A percentile compares a stretch with the other conserved stretches of the same genome.
Conservation (phyloP, 2,329 filamentous ascomycete genomes). For the Verticillium nonalfalfae region DNA sequence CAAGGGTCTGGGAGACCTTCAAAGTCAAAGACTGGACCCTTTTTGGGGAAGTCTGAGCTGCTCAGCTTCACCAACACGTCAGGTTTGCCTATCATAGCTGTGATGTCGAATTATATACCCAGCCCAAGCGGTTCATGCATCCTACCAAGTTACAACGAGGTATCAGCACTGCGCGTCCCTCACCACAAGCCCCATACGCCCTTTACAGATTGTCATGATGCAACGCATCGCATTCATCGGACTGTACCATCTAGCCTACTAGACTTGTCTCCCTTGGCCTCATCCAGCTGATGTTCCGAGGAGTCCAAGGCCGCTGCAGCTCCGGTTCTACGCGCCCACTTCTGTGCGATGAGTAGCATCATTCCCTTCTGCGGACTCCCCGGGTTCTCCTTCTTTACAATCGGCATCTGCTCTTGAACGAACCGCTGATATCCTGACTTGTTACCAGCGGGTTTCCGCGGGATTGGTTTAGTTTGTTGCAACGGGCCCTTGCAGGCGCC, state of each 20-base stretch:
- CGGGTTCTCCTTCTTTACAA: conserved; percentile 50
- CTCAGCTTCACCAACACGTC: background rate
- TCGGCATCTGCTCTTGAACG: conserved; percentile 62
- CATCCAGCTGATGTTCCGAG: background rate
- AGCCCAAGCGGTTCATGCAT: background rate
- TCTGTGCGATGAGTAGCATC: conserved; percentile 60
- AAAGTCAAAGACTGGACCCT: conserved; percentile 76
- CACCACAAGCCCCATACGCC: no score
- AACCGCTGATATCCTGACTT: conserved; percentile 42
- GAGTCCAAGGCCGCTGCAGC: conserved; percentile 14
- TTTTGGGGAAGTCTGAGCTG: conserved; percentile 43
- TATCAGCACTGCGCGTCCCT: no score
- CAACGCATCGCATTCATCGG: background rate
- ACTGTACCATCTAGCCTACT: background rate
- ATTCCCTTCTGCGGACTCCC: conserved; percentile 58
- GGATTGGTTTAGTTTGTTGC: conserved; percentile 73
- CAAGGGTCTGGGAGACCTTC: conserved; percentile 64
- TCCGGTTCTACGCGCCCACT: conserved; percentile 49
- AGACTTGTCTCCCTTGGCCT: background rate
- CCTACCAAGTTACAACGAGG: background rate
- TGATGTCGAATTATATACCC: background rate
- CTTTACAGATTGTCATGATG: no score
- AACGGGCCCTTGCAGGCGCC: conserved; percentile 67
- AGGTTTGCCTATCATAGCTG: background rate
- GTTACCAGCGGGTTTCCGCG: conserved; percentile 35